phyloP scores from a whole-genome alignment of 2,329 filamentous ascomycete genomes.

The Bipolaris sorokiniana region DNA sequence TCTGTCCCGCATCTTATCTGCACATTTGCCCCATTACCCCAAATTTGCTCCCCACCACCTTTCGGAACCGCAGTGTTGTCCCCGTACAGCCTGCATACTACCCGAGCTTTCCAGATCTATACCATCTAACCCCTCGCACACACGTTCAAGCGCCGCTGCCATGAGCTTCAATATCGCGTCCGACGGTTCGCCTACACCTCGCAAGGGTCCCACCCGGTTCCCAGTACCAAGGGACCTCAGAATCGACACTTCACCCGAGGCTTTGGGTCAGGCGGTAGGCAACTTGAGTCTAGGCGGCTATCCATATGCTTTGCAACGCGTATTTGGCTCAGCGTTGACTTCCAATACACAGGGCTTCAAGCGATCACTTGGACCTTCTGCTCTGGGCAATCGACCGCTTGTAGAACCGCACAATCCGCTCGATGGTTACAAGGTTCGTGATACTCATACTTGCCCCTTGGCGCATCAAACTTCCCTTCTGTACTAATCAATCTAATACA shows the following conservation, averaged over 20 bases:
- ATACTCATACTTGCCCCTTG: neutral
- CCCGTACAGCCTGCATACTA: conserved; percentile 6
- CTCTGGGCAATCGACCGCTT: conserved; percentile 39
- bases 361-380: conserved; percentile 49
- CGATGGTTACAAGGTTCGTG: conserved; percentile 44
- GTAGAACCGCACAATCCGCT: conserved; percentile 27
- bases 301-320: conserved; percentile 25
- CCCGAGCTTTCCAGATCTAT: conserved; percentile 42
- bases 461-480: neutral
- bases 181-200: conserved; percentile 51
- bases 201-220: conserved; percentile 44
- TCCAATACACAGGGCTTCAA: conserved; percentile 47
- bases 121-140: conserved; percentile 30
- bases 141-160: conserved; percentile 26
- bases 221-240: conserved; percentile 39
- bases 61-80: conserved; percentile 8
- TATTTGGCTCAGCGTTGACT: conserved; percentile 42
- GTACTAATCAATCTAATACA: conserved; percentile 40
- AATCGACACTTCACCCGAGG: conserved; percentile 45
- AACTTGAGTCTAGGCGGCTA: conserved; percentile 30
- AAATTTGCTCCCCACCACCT: conserved; percentile 16
- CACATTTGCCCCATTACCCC: conserved; percentile 38
- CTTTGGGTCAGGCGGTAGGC: conserved; percentile 44
- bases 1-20: conserved; percentile 46
- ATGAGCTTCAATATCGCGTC: conserved; percentile 51